Percentiles rank a stretch among this genome's conserved stretches.
Evolutionary conservation across 768 basidiomycete genomes (phyloP).

Genomic region (Leucosporidium yakuticum): DNA sequence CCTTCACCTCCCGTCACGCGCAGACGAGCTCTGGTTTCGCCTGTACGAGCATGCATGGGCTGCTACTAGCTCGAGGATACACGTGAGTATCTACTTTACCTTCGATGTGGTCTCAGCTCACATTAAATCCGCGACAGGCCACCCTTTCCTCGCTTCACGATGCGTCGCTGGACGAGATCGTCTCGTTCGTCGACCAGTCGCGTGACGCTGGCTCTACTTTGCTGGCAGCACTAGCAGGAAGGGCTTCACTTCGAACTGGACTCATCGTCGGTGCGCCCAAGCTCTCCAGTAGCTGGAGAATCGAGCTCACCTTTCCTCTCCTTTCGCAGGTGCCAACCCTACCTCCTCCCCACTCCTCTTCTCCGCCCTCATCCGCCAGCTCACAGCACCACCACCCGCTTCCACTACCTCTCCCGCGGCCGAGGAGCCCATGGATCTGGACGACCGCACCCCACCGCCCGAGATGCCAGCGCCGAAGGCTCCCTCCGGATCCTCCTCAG

Average conservation of each 20-base stretch:
- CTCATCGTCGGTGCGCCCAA: conserved; percentile 25
- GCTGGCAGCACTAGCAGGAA: neutral
- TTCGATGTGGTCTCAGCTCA: neutral
- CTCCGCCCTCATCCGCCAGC: conserved; percentile 24
- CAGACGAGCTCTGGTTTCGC: neutral
- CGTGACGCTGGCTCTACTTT: neutral
- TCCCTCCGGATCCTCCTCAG: no score
- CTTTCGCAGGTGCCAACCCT: conserved; percentile 21
- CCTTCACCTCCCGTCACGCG: neutral
- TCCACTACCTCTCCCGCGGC: neutral
- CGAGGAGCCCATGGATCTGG: neutral
- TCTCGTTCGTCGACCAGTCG: conserved; percentile 9
- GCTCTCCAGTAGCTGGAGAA: neutral
- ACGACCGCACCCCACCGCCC: neutral
- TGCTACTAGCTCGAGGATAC: neutral
- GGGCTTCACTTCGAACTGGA: conserved; percentile 11
- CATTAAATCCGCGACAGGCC: neutral
- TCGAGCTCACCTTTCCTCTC: neutral
- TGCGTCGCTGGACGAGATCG: conserved; percentile 28
- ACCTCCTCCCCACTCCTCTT: conserved; percentile 30
- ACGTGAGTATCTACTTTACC: neutral
- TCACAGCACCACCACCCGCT: neutral
- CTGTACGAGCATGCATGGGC: conserved; percentile 21
- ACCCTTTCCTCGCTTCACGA: conserved; percentile 24
- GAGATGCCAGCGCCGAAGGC: no score